phyloP scores from a whole-genome alignment of 2,329 filamentous ascomycete genomes.

The Diplodia scrobiculata region DNA sequence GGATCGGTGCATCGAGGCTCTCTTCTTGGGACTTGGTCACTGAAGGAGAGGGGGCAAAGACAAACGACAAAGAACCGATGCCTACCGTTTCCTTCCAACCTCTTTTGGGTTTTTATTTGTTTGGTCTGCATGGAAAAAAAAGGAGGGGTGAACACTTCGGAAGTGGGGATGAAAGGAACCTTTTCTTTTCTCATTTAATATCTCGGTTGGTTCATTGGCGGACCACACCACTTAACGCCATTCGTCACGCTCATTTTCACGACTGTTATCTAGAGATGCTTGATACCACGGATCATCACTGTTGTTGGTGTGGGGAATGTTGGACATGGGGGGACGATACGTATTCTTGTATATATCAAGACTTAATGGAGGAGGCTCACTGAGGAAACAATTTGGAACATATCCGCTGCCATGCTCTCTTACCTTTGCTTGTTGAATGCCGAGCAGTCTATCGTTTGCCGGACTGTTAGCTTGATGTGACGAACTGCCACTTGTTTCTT shows the following conservation, averaged over 20 bases:
- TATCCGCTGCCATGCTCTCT: not conserved
- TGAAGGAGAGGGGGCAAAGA: not conserved
- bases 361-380: not conserved
- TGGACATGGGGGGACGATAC: not conserved
- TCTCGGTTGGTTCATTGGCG: not conserved
- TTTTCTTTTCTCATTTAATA: not conserved
- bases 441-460: no score
- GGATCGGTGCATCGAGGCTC: constrained; percentile 18
- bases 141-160: not conserved
- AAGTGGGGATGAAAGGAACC: not conserved
- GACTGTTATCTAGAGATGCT: not conserved
- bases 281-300: not conserved
- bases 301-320: not conserved
- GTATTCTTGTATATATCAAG: not conserved
- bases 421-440: no score
- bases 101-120: not conserved
- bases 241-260: not conserved
- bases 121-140: not conserved
- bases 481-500: no score
- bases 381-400: not conserved
- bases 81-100: not conserved
- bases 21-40: constrained; percentile 14
- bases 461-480: no score
- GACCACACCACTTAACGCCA: not conserved
- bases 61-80: not conserved